Percentiles rank a stretch among this genome's conserved stretches.
Conservation (phyloP, 164 flowering plant genomes). For the Dillenia suffruticosa region DNA sequence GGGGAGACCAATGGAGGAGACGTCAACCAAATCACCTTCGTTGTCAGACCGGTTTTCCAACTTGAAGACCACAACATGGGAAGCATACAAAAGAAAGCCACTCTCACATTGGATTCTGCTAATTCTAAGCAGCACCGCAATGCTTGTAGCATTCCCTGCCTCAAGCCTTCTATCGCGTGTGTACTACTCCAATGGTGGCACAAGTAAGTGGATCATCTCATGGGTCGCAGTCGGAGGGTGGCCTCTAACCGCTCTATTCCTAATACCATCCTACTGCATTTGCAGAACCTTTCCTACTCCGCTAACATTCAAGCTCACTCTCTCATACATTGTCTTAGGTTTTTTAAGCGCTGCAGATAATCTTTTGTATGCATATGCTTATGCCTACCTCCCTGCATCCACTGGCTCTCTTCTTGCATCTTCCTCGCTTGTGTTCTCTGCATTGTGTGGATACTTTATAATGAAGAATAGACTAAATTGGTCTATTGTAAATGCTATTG, state of each 20-base stretch:
- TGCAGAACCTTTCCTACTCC: slow-evolving; percentile 48
- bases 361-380: slow-evolving; percentile 86
- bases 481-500: slow-evolving; percentile 57
- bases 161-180: slow-evolving; percentile 81
- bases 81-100: slow-evolving; percentile 51
- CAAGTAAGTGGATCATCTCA: slow-evolving; percentile 91
- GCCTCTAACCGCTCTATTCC: slow-evolving; percentile 62
- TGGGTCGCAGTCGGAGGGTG: slow-evolving; percentile 97
- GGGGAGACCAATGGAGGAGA: too few relatives aligned
- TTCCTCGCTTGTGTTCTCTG: slow-evolving; percentile 72
- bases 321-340: slow-evolving; percentile 63
- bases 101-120: slow-evolving; percentile 72
- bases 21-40: slow-evolving; percentile 1
- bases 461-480: slow-evolving; percentile 66
- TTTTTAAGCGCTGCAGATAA: slow-evolving; percentile 88
- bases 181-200: slow-evolving; percentile 74
- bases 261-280: slow-evolving; percentile 54
- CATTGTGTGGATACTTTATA: slow-evolving; percentile 63
- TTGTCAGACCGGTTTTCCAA: slow-evolving; percentile 22
- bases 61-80: slow-evolving; percentile 21
- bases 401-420: slow-evolving; percentile 85
- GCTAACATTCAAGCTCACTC: slow-evolving; percentile 40
- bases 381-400: slow-evolving; percentile 89
- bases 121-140: slow-evolving; percentile 49
- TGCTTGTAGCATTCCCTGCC: slow-evolving; percentile 93